Percentiles rank a stretch among this genome's conserved stretches.
Conservation (phyloP, 2,329 filamentous ascomycete genomes). For the Trichoderma afroharzianum region DNA sequence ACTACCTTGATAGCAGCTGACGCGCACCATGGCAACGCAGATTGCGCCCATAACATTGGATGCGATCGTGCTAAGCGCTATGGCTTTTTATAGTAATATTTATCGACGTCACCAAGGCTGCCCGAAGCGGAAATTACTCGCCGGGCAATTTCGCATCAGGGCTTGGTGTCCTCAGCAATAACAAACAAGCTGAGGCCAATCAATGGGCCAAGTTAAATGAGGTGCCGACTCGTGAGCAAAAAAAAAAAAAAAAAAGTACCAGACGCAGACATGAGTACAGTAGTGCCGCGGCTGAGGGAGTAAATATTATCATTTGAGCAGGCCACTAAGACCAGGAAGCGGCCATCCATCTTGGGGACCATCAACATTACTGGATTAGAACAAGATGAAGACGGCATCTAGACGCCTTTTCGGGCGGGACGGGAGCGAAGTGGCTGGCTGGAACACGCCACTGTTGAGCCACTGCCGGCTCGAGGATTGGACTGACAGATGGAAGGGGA, state of each 20-base stretch:
- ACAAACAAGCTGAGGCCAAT: background rate
- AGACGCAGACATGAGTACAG: background rate
- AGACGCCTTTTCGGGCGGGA: background rate
- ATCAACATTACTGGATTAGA: background rate
- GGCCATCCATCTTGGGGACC: background rate
- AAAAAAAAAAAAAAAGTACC: background rate
- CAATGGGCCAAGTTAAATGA: background rate
- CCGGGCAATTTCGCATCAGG: conserved; percentile 4
- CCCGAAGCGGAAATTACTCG: conserved; percentile 11
- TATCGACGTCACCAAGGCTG: conserved; percentile 9
- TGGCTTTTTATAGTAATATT: conserved; percentile 5
- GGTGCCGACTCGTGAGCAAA: background rate
- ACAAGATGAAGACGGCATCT: background rate
- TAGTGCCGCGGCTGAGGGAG: background rate
- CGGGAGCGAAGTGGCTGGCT: conserved; percentile 7
- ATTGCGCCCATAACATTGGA: background rate
- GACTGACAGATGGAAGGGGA: background rate
- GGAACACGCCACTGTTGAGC: conserved; percentile 13
- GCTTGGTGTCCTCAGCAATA: conserved; percentile 3
- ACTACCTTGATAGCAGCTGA: background rate
- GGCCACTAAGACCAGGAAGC: background rate
- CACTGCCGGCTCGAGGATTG: conserved; percentile 1
- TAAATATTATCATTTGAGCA: background rate
- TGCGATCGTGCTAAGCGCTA: conserved; percentile 7
- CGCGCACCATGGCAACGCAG: conserved; percentile 14